phyloP scores from a whole-genome alignment of 495 filamentous ascomycete species.

The Neurospora sp. region DNA sequence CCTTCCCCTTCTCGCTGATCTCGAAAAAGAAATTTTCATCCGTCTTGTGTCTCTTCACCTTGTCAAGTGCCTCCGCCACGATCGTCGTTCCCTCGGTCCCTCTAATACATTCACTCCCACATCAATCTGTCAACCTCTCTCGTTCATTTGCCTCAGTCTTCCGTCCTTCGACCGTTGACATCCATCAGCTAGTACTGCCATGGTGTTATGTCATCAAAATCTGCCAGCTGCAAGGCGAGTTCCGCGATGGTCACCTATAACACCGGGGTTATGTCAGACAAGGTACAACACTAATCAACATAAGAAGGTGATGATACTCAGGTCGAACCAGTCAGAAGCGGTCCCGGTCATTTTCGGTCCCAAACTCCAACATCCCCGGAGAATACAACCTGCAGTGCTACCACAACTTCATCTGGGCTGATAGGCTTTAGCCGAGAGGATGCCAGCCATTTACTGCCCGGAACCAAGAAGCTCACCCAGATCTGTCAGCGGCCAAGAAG shows the following conservation, averaged over 20 bases:
- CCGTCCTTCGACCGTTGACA: background rate
- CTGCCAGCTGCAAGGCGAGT: background rate
- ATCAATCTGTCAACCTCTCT: background rate
- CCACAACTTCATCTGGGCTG: background rate
- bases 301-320: background rate
- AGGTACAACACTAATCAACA: background rate
- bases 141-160: no score
- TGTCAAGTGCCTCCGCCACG: background rate
- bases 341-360: background rate
- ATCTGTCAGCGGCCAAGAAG: background rate
- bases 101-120: background rate
- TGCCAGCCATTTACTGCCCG: background rate
- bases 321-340: background rate
- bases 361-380: background rate
- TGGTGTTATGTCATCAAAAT: background rate
- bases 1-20: background rate
- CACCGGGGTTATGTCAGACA: background rate
- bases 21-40: background rate
- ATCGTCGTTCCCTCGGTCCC: background rate
- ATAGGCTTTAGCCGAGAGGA: background rate
- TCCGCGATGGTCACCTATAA: background rate
- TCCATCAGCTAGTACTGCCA: background rate
- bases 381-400: background rate
- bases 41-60: background rate
- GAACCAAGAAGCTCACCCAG: background rate